Conservation (phyloP, 345 rosid species). For the Dovyalis caffra region DNA sequence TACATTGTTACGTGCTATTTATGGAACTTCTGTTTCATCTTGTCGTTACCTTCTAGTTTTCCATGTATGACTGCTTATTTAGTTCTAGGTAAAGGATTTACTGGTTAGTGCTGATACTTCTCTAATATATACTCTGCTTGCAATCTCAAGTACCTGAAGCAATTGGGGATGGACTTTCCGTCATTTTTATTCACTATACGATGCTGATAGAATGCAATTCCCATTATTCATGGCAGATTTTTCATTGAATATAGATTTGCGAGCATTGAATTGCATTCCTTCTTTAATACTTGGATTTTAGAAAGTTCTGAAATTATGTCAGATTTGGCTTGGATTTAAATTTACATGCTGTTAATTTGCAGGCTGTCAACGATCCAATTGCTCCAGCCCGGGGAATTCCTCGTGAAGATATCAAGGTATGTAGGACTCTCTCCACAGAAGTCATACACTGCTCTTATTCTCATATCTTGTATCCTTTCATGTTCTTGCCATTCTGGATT, state of each 20-base stretch:
- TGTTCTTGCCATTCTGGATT: neutral
- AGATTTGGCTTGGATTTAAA: neutral
- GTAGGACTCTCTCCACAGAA: constrained; percentile 7
- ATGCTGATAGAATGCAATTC: neutral
- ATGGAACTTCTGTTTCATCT: neutral
- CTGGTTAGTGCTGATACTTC: neutral
- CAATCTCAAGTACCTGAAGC: neutral
- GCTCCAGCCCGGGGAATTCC: constrained; percentile 89
- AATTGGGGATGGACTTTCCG: neutral
- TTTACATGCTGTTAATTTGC: constrained; percentile 15
- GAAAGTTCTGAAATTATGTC: neutral
- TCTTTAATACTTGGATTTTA: neutral
- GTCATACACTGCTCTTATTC: neutral
- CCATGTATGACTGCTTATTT: neutral
- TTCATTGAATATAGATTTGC: neutral
- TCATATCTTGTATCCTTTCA: neutral
- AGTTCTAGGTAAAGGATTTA: neutral
- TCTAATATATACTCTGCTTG: neutral
- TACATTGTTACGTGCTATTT: neutral
- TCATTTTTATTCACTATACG: neutral
- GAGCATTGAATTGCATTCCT: neutral
- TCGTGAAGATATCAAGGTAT: constrained; percentile 76
- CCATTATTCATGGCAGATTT: neutral
- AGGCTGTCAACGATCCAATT: constrained; percentile 90
- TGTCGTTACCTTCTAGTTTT: neutral